Evolutionary conservation across 202 grass and related monocot species (phyloP).

Genomic region (Panicum hallii): DNA sequence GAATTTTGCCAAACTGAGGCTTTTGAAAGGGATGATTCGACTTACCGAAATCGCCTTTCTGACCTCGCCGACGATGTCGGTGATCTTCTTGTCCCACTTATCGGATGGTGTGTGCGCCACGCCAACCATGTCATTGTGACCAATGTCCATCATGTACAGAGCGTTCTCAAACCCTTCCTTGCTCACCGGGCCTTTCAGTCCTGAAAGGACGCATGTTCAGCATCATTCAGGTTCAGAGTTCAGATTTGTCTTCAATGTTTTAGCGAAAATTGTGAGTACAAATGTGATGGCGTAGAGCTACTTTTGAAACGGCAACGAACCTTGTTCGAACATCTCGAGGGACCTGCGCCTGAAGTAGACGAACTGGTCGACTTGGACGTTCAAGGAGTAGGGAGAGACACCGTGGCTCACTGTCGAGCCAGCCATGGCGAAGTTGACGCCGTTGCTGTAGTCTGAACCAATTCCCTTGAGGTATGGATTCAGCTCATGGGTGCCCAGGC

Average conservation of each 20-base stretch:
- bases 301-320: conserved; percentile 22
- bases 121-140: conserved; percentile 67
- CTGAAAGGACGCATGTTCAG: conserved; percentile 13
- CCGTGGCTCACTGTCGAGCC: conserved; percentile 57
- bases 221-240: conserved; percentile 16
- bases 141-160: conserved; percentile 75
- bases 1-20: neutral
- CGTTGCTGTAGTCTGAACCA: conserved; percentile 78
- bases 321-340: conserved; percentile 60
- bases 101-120: conserved; percentile 51
- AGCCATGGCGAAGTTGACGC: conserved; percentile 73
- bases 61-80: conserved; percentile 52
- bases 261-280: neutral
- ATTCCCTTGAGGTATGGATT: conserved; percentile 69
- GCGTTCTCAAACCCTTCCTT: conserved; percentile 68
- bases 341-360: conserved; percentile 74
- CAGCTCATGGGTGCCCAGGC: conserved; percentile 56
- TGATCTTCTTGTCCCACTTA: conserved; percentile 46
- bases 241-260: conserved; percentile 17
- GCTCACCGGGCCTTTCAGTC: conserved; percentile 46
- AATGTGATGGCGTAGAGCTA: conserved; percentile 10
- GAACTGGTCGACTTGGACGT: conserved; percentile 74
- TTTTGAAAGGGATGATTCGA: neutral
- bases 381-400: conserved; percentile 56
- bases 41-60: conserved; percentile 57